These are phyloP conservation scores for Mikania micrantha DNA, from an alignment of 129 eudicot species.

Conservation along the genomic window DNA sequence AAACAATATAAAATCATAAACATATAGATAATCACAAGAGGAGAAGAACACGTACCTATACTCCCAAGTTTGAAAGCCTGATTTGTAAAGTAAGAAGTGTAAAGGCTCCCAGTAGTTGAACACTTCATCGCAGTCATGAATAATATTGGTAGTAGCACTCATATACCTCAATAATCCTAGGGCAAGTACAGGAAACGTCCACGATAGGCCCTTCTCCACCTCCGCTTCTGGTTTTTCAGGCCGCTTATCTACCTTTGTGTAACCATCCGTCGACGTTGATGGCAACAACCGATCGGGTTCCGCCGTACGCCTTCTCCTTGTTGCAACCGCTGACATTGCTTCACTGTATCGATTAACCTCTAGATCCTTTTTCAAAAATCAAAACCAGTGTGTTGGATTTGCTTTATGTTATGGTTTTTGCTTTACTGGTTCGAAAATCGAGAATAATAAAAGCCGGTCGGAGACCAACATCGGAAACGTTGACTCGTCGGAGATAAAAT, in stretches of 20 bases:
- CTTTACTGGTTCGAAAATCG: not conserved
- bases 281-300: conserved; percentile 36
- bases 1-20: not conserved
- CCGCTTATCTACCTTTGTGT: conserved; percentile 66
- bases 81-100: conserved; percentile 75
- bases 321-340: conserved; percentile 34
- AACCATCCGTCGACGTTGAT: conserved; percentile 42
- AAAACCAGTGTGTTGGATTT: conserved; percentile 6
- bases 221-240: conserved; percentile 26
- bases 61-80: conserved; percentile 99
- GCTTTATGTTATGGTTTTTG: conserved; percentile 11
- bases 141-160: conserved; percentile 88
- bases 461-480: conserved; percentile 2
- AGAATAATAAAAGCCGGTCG: conserved; percentile 14
- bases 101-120: conserved; percentile 99
- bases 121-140: conserved; percentile 96
- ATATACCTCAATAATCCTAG: conserved; percentile 67
- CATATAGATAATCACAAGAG: not conserved
- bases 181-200: conserved; percentile 62
- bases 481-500: not conserved
- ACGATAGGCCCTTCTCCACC: conserved; percentile 48
- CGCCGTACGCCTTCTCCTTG: conserved; percentile 60
- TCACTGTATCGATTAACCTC: not conserved
- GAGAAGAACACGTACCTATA: conserved; percentile 45
- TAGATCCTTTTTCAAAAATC: not conserved